Conservation (phyloP, 2,329 filamentous ascomycete species). For the Helotiales sp. region DNA sequence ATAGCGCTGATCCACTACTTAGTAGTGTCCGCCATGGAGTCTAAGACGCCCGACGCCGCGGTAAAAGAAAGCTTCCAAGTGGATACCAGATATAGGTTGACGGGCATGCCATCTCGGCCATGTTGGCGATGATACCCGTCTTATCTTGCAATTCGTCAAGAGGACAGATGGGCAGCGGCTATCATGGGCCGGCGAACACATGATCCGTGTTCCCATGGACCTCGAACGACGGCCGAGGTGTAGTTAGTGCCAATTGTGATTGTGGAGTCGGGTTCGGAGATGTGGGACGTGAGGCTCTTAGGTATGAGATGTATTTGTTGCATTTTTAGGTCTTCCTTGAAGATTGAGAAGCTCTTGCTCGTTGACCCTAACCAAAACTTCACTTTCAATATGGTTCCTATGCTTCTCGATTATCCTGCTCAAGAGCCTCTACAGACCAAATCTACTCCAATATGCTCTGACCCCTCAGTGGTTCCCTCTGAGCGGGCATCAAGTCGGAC, state of each 20-base stretch:
- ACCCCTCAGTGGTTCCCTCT: constrained; percentile 30
- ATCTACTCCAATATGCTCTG: constrained; percentile 24
- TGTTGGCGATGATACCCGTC: neutral
- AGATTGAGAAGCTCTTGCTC: neutral
- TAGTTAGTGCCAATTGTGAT: neutral
- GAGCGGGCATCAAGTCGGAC: constrained; percentile 25
- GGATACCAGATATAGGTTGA: neutral
- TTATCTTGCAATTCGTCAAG: constrained; percentile 11
- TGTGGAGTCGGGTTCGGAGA: constrained; percentile 1
- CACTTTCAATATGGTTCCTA: constrained; percentile 21
- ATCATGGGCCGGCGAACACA: neutral
- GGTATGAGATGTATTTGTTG: neutral
- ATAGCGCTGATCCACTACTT: neutral
- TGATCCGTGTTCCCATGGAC: neutral
- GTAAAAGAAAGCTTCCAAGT: constrained; percentile 1
- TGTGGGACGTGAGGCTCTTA: neutral
- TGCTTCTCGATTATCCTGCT: constrained; percentile 18
- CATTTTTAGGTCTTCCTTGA: neutral
- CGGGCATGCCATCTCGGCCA: too few species aligned
- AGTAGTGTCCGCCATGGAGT: neutral
- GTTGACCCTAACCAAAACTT: neutral
- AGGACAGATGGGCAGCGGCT: neutral
- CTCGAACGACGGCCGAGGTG: neutral
- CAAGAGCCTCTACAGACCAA: constrained; percentile 2
- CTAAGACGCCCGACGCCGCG: neutral